Evolutionary conservation across 805 yeast species (phyloP), one percentile per base, ranked within the genome.

Genomic region (Kodamaea kaohsiungensis): DNA sequence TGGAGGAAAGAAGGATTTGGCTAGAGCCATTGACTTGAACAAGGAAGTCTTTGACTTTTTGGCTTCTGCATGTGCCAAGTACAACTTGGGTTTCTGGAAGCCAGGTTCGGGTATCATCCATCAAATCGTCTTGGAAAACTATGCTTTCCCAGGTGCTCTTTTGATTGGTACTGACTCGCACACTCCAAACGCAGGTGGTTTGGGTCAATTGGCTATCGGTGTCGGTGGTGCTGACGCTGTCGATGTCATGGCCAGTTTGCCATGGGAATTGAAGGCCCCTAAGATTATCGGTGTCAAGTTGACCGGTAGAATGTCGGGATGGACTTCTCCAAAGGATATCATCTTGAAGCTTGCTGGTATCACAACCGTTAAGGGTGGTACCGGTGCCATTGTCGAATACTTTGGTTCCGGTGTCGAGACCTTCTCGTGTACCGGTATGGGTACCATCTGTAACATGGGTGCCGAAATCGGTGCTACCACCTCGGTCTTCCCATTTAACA

Each of bases 171-270:
- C 98, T 54, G 98, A 92, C 78, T 91, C 97, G 35, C 98, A 92
- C 78, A 92, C 98, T 65, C 98, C 98, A 58, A 92, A 92, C 75
- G 98, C 97, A 56, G 98, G 98, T 82, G 98, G 98, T 78, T 83
- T 92, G 68, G 98, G 98, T 79, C 96, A 90, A 78, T 84, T 92
- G 68, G 98, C 98, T 63, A 92, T 92, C 64, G 98, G 98, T 84
- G 98, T 95, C 42, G 99, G 99, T 76, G 99, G 99, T 80, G 99
- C 99, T 53, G 99, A 95, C 76, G 99, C 99, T 42, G 99, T 95
- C 53, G 99, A 95, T 73, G 99, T 95, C 50, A 78, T 95, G 68
- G 91, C 98, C 45, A 97, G 95, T 61, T 87, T 95, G 30, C 98
- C 99, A 54, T 95, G 99, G 99, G 99, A 95, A 78, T 83, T 95